Evolutionary conservation across 371 early-diverging fungal species (phyloP).

Genomic region (Massospora cicadina): DNA sequence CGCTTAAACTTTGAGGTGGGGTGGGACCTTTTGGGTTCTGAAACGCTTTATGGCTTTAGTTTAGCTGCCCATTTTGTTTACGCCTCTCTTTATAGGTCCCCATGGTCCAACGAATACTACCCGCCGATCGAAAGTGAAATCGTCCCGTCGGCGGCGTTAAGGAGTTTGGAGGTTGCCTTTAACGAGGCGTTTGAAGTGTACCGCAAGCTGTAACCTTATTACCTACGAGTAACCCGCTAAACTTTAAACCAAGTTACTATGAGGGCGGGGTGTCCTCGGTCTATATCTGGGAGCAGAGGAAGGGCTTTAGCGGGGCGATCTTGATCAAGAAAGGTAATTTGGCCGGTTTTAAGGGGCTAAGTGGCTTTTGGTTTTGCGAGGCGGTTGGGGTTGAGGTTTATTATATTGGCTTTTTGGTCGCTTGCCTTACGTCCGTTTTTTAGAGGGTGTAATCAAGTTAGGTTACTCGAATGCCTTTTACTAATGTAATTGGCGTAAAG

Average conservation of each 20-base stretch:
- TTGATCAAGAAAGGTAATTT: slow-evolving; percentile 81
- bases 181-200: slow-evolving; percentile 95
- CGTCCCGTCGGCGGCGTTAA: slow-evolving; percentile 54
- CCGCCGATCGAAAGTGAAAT: slow-evolving; percentile 67
- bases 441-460: no score
- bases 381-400: no score
- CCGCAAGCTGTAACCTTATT: slow-evolving; percentile 60
- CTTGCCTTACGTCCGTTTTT: no score
- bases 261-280: slow-evolving; percentile 94
- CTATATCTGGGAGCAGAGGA: slow-evolving; percentile 76
- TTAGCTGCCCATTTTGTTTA: no score
- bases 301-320: slow-evolving; percentile 86
- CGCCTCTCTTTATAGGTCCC: slow-evolving; percentile 65
- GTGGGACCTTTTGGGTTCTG: no score
- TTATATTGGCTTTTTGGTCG: no score
- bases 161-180: slow-evolving; percentile 76
- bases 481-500: no score
- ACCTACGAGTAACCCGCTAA: neutral
- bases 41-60: no score
- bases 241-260: slow-evolving; percentile 38
- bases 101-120: slow-evolving; percentile 91
- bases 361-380: no score
- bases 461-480: no score
- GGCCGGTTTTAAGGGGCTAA: no score
- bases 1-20: no score